Conservation (phyloP, 371 early-diverging fungal species). For the Lichtheimia ornata region DNA sequence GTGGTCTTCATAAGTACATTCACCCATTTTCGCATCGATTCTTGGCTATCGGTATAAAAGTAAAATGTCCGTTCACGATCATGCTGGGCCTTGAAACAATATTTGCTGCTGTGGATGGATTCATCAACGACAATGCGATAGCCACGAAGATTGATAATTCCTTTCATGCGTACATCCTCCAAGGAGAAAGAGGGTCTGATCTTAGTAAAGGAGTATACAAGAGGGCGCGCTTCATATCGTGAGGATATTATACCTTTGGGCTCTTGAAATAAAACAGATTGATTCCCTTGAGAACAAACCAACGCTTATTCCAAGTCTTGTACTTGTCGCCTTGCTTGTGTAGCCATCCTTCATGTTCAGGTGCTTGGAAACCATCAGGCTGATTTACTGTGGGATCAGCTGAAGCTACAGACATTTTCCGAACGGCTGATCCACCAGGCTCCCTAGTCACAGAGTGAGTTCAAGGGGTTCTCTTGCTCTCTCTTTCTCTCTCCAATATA, state of each 20-base stretch:
- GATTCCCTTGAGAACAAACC: slow-evolving; percentile 67
- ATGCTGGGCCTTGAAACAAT: slow-evolving; percentile 73
- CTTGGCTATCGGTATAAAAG: slow-evolving; percentile 66
- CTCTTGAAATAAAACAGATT: slow-evolving; percentile 66
- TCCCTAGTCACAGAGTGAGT: no score
- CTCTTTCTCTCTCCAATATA: slow-evolving; percentile 10
- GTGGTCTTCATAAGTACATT: slow-evolving; percentile 76
- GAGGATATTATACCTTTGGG: slow-evolving; percentile 39
- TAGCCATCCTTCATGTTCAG: slow-evolving; percentile 62
- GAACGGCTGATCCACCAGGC: not conserved
- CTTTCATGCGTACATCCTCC: slow-evolving; percentile 56
- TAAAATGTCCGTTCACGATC: slow-evolving; percentile 61
- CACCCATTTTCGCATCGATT: slow-evolving; percentile 61
- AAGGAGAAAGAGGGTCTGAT: not conserved
- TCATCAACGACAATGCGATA: slow-evolving; percentile 63
- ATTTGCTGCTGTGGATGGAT: slow-evolving; percentile 65
- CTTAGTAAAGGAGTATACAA: not conserved
- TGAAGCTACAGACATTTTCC: slow-evolving; percentile 35
- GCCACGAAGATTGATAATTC: slow-evolving; percentile 59
- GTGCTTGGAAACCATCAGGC: slow-evolving; percentile 32
- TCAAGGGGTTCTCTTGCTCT: slow-evolving; percentile 6
- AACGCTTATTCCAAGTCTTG: slow-evolving; percentile 70
- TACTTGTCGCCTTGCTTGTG: slow-evolving; percentile 69
- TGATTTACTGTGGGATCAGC: slow-evolving; percentile 16
- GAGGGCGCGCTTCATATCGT: no score